Conservation (phyloP, 441 rosid species). For the Francoa sonchifolia region DNA sequence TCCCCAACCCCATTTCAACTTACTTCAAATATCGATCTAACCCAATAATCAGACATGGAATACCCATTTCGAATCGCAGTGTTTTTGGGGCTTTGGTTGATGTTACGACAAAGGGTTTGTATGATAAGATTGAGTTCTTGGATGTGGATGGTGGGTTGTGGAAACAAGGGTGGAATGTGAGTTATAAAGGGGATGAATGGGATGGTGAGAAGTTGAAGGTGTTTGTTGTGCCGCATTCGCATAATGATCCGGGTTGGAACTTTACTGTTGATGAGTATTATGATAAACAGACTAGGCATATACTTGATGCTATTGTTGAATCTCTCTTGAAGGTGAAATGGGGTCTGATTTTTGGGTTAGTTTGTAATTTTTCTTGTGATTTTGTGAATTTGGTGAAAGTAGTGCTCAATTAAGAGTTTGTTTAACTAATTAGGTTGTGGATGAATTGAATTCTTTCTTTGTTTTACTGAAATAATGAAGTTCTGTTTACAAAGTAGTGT, state of each 20-base stretch:
- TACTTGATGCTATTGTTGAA: conserved; percentile 75
- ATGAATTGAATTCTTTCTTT: no score
- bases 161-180: conserved; percentile 92
- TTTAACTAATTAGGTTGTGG: no score
- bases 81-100: conserved; percentile 45
- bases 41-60: no score
- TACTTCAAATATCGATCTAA: conserved; percentile 31
- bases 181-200: conserved; percentile 80
- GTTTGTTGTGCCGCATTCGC: conserved; percentile 90
- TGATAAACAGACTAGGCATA: conserved; percentile 60
- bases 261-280: conserved; percentile 92
- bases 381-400: no score
- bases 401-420: no score
- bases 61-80: conserved; percentile 20
- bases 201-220: conserved; percentile 70
- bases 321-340: conserved; percentile 73
- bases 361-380: background rate
- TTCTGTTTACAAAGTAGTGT: no score
- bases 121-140: conserved; percentile 78
- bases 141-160: conserved; percentile 85
- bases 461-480: no score
- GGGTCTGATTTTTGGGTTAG: no score
- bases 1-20: conserved; percentile 55
- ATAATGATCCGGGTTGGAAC: conserved; percentile 99
- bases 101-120: conserved; percentile 67